Evolutionary conservation across 75 land plant species (phyloP).

Genomic region (Sequoia sempervirens): DNA sequence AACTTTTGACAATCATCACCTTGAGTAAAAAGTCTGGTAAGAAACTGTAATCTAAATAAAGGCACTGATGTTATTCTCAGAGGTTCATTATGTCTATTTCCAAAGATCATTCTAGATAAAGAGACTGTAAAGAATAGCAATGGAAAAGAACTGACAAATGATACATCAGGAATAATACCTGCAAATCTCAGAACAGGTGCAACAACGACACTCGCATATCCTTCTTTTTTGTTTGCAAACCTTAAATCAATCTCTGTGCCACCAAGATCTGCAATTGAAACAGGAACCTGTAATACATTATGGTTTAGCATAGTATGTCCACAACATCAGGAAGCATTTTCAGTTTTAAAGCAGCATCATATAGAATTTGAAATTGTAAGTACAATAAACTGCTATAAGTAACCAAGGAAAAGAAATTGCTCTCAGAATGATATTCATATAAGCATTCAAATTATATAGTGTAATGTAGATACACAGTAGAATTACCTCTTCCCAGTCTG

Average conservation of each 20-base stretch:
- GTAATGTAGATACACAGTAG: not conserved
- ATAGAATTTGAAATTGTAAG: not conserved
- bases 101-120: not conserved
- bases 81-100: not conserved
- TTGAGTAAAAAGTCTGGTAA: not conserved
- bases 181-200: conserved; percentile 94
- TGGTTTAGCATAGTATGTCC: conserved; percentile 8
- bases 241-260: conserved; percentile 98
- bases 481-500: conserved; percentile 88
- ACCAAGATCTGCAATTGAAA: conserved; percentile 97
- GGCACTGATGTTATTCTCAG: not conserved
- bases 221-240: conserved; percentile 71
- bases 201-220: conserved; percentile 81
- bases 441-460: not conserved
- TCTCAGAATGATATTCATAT: not conserved
- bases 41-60: not conserved
- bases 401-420: not conserved
- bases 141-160: not conserved
- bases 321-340: not conserved
- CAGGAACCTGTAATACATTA: conserved; percentile 72
- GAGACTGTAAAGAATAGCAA: not conserved
- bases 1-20: not conserved
- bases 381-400: not conserved
- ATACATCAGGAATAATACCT: conserved; percentile 30
- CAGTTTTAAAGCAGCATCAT: not conserved